A percentile compares a stretch with the other conserved stretches of the same genome.
Conservation (phyloP, 768 basidiomycete species). For the Amanita rubescens region DNA sequence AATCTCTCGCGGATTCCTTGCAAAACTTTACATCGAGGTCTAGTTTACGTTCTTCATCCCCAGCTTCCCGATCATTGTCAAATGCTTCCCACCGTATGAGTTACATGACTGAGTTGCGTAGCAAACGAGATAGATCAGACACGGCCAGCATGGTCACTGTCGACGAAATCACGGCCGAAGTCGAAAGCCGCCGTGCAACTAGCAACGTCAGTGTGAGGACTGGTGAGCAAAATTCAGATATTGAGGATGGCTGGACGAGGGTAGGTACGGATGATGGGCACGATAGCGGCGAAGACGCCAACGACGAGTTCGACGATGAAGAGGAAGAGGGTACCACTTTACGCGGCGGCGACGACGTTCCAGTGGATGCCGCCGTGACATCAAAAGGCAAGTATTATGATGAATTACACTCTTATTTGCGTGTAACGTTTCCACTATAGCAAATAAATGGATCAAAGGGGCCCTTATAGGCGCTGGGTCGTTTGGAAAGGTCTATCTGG, state of each 20-base stretch:
- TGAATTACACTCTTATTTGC: neutral
- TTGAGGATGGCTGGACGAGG: slow-evolving; percentile 50
- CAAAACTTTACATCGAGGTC: slow-evolving; percentile 39
- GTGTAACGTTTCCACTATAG: slow-evolving; percentile 26
- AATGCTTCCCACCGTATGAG: slow-evolving; percentile 64
- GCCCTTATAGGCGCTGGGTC: slow-evolving; percentile 93
- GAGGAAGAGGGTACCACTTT: slow-evolving; percentile 26
- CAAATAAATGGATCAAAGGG: slow-evolving; percentile 95
- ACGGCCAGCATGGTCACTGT: slow-evolving; percentile 91
- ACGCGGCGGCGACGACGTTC: slow-evolving; percentile 32
- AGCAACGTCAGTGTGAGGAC: slow-evolving; percentile 25
- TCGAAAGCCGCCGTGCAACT: slow-evolving; percentile 65
- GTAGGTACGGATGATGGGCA: slow-evolving; percentile 47
- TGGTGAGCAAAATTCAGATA: slow-evolving; percentile 1
- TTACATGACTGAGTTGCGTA: slow-evolving; percentile 74
- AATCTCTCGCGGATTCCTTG: slow-evolving; percentile 77
- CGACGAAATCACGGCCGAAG: slow-evolving; percentile 95
- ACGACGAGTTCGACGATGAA: slow-evolving; percentile 25
- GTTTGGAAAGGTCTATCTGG: slow-evolving; percentile 92
- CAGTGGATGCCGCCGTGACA: slow-evolving; percentile 46
- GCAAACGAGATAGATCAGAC: slow-evolving; percentile 78
- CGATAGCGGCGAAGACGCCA: slow-evolving; percentile 27
- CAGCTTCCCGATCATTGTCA: slow-evolving; percentile 38
- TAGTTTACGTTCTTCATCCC: slow-evolving; percentile 20
- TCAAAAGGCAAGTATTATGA: slow-evolving; percentile 35